A percentile compares a stretch with the other conserved stretches of the same genome.
phyloP scores from a whole-genome alignment of 1,139 yeast genomes.

The Protomyces pachydermus region DNA sequence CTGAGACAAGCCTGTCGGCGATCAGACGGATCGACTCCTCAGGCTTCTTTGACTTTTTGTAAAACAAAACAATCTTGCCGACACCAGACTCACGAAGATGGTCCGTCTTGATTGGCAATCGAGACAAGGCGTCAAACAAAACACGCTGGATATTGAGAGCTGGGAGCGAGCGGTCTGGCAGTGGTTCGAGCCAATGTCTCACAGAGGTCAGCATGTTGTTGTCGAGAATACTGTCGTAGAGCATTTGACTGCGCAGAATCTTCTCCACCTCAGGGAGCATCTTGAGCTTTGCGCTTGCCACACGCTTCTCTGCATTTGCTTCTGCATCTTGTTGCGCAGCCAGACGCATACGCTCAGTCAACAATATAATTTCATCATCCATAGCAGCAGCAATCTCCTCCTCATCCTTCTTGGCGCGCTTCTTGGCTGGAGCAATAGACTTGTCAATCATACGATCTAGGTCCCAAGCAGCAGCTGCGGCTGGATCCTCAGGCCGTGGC shows the following conservation, averaged over 20 bases:
- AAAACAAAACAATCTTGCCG: slow-evolving; percentile 90
- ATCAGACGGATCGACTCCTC: slow-evolving; percentile 78
- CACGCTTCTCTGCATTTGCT: slow-evolving; percentile 57
- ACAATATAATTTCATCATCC: slow-evolving; percentile 76
- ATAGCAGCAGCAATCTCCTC: slow-evolving; percentile 92
- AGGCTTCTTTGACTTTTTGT: slow-evolving; percentile 84
- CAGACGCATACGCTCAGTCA: slow-evolving; percentile 85
- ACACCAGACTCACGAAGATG: slow-evolving; percentile 91
- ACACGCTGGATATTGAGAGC: slow-evolving; percentile 93
- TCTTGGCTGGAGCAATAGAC: slow-evolving; percentile 55
- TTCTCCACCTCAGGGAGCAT: slow-evolving; percentile 73
- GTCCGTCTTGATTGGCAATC: slow-evolving; percentile 88
- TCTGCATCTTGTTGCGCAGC: slow-evolving; percentile 92
- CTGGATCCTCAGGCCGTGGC: slow-evolving; percentile 13
- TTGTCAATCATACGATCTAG: slow-evolving; percentile 77
- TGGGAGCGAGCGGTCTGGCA: slow-evolving; percentile 96
- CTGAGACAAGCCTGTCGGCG: slow-evolving; percentile 70
- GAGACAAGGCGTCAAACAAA: slow-evolving; percentile 64
- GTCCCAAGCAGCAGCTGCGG: slow-evolving; percentile 50
- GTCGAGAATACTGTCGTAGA: slow-evolving; percentile 85
- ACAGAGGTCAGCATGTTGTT: slow-evolving; percentile 90
- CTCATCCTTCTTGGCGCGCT: slow-evolving; percentile 61
- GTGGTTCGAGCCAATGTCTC: slow-evolving; percentile 94
- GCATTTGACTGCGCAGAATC: slow-evolving; percentile 58
- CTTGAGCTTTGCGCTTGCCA: slow-evolving; percentile 82